Conservation (phyloP, 192 early-diverging fungal genomes). For the Coemansia sp. region DNA sequence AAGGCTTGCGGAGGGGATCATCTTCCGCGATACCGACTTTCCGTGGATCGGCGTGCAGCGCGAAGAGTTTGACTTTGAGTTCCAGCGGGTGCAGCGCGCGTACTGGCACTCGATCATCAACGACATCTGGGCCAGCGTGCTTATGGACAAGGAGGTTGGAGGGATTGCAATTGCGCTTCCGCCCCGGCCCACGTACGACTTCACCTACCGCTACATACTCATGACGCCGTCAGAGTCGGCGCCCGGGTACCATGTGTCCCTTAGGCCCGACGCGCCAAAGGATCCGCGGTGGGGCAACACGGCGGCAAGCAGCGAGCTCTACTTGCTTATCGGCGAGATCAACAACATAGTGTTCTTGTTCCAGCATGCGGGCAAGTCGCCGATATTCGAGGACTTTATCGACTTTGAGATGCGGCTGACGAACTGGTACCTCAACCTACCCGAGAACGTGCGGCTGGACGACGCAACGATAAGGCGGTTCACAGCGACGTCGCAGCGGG, state of each 20-base stretch:
- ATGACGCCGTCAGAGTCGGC: conserved; percentile 19
- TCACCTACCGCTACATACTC: conserved; percentile 37
- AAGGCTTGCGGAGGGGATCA: conserved; percentile 48
- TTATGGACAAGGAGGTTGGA: conserved; percentile 53
- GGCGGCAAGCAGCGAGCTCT: conserved; percentile 47
- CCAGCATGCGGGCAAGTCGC: conserved; percentile 33
- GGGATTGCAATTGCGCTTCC: conserved; percentile 44
- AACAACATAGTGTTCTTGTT: conserved; percentile 47
- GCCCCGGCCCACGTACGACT: conserved; percentile 40
- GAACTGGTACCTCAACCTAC: conserved; percentile 43
- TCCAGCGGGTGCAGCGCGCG: conserved; percentile 49
- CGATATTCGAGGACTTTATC: conserved; percentile 42
- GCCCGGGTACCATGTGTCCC: conserved; percentile 37
- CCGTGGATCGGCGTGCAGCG: conserved; percentile 49
- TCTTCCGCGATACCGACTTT: conserved; percentile 46
- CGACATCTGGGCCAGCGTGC: conserved; percentile 51
- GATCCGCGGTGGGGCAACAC: conserved; percentile 41
- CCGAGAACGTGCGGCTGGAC: conserved; percentile 44
- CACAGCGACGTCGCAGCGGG: conserved; percentile 37
- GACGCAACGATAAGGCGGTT: conserved; percentile 38
- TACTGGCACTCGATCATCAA: conserved; percentile 56
- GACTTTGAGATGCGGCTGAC: conserved; percentile 53
- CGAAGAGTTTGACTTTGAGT: conserved; percentile 49
- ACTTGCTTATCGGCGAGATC: conserved; percentile 43
- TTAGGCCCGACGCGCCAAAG: conserved; percentile 25